Base-by-base conservation (phyloP, 2,329 filamentous ascomycete genomes). In the Xylaria multiplex region DNA sequence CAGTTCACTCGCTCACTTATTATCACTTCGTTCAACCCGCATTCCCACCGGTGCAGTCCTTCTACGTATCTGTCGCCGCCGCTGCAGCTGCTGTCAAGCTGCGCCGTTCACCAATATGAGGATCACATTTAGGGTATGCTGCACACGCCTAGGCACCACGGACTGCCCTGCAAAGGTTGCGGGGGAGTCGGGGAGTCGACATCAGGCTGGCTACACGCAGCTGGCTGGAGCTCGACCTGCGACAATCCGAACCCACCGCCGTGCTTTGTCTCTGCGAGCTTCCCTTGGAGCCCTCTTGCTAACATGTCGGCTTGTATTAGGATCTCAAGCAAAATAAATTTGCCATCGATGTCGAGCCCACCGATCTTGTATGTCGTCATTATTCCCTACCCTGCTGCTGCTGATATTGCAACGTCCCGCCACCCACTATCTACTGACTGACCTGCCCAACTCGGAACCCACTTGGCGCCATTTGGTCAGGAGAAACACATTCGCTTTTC, bases 261-360 rank as follows among this genome's bases (percentile, higher is more conserved):
- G 43, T 59, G 30, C 64, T 35, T 69, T 42, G 49, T 55, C 62
- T 56, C 19, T 49, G 27, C 40, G 11, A 42, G n/a, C 42, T n/a
- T 14, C 7, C 4, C 32, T 54, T 35, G 2, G 37, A 32, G 22
- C 16, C 24, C 35, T 58, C 22, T 59, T 59, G 45, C 60, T 68
- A 53, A 69, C 19, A 24, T 57, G 14, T 42, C 60, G 8, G 19
- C 19, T 37, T 46, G 48, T 24, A 37, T 35, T 72, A 97, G 94
- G 96, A 99, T 84, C 87, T 99, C 77, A 98, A 97, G 86, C 96
- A 98, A 82, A 92, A 97, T 81, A 97, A 97, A 85, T 99, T 99
- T 83, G 90, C 90, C 77, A 91, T 99, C 84, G 95, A 98, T 74
- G 93, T 93, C 77, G 94, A 98, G 81, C 93, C 94, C 70, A 90